phyloP scores from a whole-genome alignment of 768 basidiomycete species.

The Naganishia vishniacii region DNA sequence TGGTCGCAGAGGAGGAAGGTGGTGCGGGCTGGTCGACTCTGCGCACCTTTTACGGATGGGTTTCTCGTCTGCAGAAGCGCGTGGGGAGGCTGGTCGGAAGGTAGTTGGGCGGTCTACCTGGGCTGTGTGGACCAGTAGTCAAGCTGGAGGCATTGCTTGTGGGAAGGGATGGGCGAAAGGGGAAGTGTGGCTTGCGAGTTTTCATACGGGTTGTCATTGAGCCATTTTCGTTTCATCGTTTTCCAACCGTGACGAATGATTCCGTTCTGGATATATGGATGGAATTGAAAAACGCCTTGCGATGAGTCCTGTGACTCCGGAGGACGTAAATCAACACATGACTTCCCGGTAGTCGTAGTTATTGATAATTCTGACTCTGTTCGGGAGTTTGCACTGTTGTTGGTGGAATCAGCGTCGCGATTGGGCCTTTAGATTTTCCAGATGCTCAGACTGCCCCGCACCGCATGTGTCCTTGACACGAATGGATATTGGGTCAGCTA shows the following conservation, averaged over 20 bases:
- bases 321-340: too few species aligned
- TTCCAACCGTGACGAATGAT: slow-evolving; percentile 19
- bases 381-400: too few species aligned
- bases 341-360: too few species aligned
- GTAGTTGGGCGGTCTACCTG: slow-evolving; percentile 19
- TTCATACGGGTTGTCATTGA: slow-evolving; percentile 6
- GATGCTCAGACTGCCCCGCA: too few species aligned
- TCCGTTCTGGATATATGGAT: slow-evolving; percentile 18
- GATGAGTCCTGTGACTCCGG: too few species aligned
- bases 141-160: background rate
- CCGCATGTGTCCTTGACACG: too few species aligned
- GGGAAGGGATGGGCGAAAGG: background rate
- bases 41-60: background rate
- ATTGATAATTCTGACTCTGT: too few species aligned
- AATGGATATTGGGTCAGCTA: too few species aligned
- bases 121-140: background rate
- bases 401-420: too few species aligned
- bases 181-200: background rate
- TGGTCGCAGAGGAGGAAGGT: background rate
- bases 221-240: slow-evolving; percentile 1
- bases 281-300: slow-evolving; percentile 23
- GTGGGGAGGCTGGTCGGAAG: background rate
- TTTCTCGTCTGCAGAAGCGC: background rate
- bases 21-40: background rate
- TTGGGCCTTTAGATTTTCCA: too few species aligned